Conservation (phyloP, 2,329 filamentous ascomycete species). For the Pleurostoma richardsiae region DNA sequence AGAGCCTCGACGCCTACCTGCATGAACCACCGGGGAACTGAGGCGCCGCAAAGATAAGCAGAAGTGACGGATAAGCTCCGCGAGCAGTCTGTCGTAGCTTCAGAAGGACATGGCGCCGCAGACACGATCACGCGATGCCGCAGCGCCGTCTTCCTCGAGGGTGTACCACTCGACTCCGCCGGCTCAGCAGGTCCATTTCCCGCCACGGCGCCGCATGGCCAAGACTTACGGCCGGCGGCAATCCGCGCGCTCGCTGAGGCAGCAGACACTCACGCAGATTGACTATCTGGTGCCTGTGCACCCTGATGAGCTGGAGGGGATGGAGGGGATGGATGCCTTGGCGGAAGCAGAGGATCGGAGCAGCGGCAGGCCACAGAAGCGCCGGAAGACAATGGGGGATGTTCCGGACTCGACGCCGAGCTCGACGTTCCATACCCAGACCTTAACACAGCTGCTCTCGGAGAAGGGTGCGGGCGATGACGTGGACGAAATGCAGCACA, state of each 20-base stretch:
- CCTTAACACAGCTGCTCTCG: conserved; percentile 25
- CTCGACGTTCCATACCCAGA: conserved; percentile 25
- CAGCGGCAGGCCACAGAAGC: conserved; percentile 10
- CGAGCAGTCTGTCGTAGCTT: no score
- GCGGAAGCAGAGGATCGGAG: conserved; percentile 2
- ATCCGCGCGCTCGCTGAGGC: conserved; percentile 4
- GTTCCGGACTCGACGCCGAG: conserved; percentile 8
- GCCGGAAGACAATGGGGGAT: conserved; percentile 20
- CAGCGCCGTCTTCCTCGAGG: background rate
- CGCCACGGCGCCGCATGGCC: conserved; percentile 15
- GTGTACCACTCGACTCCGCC: conserved; percentile 5
- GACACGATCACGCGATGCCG: conserved; percentile 5
- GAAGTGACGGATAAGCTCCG: no score
- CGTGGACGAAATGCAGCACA: conserved; percentile 8
- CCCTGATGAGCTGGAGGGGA: background rate
- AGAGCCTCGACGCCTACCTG: no score
- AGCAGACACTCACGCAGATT: conserved; percentile 28
- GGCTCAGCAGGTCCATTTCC: conserved; percentile 22
- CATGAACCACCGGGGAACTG: no score
- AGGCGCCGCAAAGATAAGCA: no score
- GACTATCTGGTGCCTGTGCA: conserved; percentile 13
- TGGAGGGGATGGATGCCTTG: conserved; percentile 2
- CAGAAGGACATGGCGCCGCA: conserved; percentile 5
- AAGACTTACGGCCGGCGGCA: conserved; percentile 19
- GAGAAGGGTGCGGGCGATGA: conserved; percentile 4